Base-by-base conservation (phyloP, 192 early-diverging fungal genomes). In the Entomortierella beljakovae region DNA sequence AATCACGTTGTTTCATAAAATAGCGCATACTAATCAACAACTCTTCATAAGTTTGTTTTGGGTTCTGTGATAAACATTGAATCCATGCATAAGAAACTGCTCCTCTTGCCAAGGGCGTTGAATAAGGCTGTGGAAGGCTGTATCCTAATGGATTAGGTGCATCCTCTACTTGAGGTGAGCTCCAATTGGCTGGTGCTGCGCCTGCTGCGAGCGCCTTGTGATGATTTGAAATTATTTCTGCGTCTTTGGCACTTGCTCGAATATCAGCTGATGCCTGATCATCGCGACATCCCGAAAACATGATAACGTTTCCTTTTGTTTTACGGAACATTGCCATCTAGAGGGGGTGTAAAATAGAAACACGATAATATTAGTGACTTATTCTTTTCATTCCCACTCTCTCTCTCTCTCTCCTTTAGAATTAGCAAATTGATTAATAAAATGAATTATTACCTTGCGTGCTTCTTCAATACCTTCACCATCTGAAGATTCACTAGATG, bases 211-310 rank as follows among this genome's bases (percentile, higher is more conserved):
- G 25, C 0, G 40, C 20, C 9, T 69, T 68, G 51, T 70, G 67
- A 35, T 79, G 75, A 52, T 90, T 84, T 0, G 84, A 83, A 85
- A 94, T 90, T 68, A 91, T 92, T 25, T 86, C 89, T 51, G 89
- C 88, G 51, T 88, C 84, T 72, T 84, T 79, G 72, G 84, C 86
- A 67, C 83, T 83, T 48, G 92, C 90, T 32, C 85, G 82, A n/a
- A 92, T 91, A 71, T 92, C 87, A 23, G 92, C 86, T 6, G 84
- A 86, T 26, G 87, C 92, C 72, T 92, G 91, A 72, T 86, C 82
- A 58, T 92, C 90, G 6, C 91, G 90, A 71, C 90, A 92, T 8
- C 90, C 85, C 43, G 85, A 88, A 64, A 93, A 87, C 85, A 87
- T 87, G 54, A 91, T 83, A 20, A 93, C 90, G 69, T 92, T 90